These are phyloP conservation scores for Backusella sp. DNA, from an alignment of 192 early-diverging fungal genomes.

Conservation along the genomic window DNA sequence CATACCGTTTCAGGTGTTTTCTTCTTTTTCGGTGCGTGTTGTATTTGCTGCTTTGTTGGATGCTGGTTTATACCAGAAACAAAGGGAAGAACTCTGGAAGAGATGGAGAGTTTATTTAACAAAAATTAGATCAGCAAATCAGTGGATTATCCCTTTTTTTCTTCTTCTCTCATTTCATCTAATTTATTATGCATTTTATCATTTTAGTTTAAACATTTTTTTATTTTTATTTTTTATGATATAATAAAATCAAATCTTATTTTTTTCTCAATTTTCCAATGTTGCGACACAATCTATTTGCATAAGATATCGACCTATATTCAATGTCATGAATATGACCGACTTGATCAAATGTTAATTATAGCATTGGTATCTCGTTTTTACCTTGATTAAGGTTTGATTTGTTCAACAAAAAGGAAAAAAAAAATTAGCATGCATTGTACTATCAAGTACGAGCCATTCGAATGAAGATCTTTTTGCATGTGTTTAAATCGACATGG, in stretches of 20 bases:
- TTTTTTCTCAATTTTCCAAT: not conserved
- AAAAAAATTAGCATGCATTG: not conserved
- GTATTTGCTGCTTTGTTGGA: slow-evolving; percentile 36
- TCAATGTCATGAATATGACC: not conserved
- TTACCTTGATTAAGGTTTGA: not conserved
- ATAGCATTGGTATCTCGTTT: not conserved
- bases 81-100: slow-evolving; percentile 78
- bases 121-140: not conserved
- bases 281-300: not conserved
- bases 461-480: not conserved
- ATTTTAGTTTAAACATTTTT: no score
- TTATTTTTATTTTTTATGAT: no score
- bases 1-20: slow-evolving; percentile 35
- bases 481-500: not conserved
- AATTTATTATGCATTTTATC: not conserved
- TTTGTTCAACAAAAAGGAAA: not conserved
- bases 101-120: slow-evolving; percentile 81
- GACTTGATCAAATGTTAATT: not conserved
- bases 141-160: not conserved
- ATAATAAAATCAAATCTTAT: not conserved
- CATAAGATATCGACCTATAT: not conserved
- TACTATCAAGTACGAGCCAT: not conserved
- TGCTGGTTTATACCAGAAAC: slow-evolving; percentile 80
- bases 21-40: slow-evolving; percentile 36
- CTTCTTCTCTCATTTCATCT: not conserved